Base-by-base conservation (phyloP, 2,329 filamentous ascomycete genomes). In the Venturia pyrina region DNA sequence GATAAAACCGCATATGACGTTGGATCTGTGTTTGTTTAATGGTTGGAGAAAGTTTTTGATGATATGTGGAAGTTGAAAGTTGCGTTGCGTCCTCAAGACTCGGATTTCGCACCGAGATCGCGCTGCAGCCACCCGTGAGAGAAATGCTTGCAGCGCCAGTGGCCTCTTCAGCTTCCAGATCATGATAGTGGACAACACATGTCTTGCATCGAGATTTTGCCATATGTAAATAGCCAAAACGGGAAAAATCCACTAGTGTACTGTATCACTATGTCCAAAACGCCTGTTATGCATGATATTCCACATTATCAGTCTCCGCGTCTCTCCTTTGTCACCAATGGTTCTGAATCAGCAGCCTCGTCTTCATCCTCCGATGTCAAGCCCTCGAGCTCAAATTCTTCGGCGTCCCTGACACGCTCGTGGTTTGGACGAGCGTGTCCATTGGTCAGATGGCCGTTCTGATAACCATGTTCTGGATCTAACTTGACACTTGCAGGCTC, bases 321-420 rank as follows among this genome's bases (percentile, higher is more conserved):
- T 24, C 32, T 59, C 37, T 65, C 63, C 40, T 65, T 65, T 10
- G 28, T 40, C 6, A 65, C 63, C 37, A 65, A 28, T 43, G 63
- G 63, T 28, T 48, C 56, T 24, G 48, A 43, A 62, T 66, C 64
- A 43, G 34, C 63, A 60, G 40, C 50, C 21, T 48, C 34, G 5
- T 88, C 88, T 64, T 96, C 92, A 21, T 96, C 92, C 57, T 96
- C 93, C 66, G 89, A 95, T 75, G 93, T 93, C 48, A 99, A 78
- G 0, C 91, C 93, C 67, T 95, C 91, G 0, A 99, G 82, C 77
- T 98, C 95, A 74, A 96, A 99, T 71, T 96, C 92, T 73, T 97
- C 89, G 0, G 90, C 93, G 73, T 96, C 93, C 40, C 85, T 82
- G 46, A 93, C 80, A 68, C 85, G 85, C 13, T 81, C 79, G 32